Conservation (phyloP, 176 grass and related monocot species). For the Triticum turgidum region DNA sequence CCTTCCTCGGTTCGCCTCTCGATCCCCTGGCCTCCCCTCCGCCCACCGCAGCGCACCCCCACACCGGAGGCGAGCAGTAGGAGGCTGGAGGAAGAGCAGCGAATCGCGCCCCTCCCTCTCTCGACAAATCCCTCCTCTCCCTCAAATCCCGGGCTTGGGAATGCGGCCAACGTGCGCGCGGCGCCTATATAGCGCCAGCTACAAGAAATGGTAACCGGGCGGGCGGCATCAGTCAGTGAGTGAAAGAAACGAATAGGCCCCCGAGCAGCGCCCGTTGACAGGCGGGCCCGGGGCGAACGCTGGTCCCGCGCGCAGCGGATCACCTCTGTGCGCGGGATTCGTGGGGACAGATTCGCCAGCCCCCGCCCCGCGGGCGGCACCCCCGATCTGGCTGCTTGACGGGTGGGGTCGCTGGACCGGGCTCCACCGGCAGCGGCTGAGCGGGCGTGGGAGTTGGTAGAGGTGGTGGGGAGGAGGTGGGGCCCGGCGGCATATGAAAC, state of each 20-base stretch:
- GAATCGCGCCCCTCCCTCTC: background rate
- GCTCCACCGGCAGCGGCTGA: background rate
- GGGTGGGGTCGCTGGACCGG: rapidly evolving
- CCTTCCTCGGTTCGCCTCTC: background rate
- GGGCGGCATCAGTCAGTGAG: background rate
- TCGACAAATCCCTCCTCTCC: background rate
- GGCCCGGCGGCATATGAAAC: background rate
- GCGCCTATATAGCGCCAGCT: background rate
- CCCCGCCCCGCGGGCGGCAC: background rate
- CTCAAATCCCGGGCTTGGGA: conserved; percentile 12
- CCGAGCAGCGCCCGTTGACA: background rate
- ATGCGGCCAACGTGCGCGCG: conserved; percentile 19
- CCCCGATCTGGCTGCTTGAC: background rate
- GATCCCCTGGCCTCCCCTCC: background rate
- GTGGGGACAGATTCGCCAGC: background rate
- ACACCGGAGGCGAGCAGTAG: background rate
- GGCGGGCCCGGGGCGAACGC: background rate
- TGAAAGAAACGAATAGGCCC: background rate
- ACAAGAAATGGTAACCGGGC: background rate
- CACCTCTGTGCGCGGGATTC: background rate
- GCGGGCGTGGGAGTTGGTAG: background rate
- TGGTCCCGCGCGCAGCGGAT: background rate
- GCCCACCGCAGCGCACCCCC: background rate
- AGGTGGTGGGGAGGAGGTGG: background rate
- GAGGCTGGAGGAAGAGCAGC: background rate